Base-by-base conservation (phyloP, 768 basidiomycete genomes). In the Termitomyces sp. region DNA sequence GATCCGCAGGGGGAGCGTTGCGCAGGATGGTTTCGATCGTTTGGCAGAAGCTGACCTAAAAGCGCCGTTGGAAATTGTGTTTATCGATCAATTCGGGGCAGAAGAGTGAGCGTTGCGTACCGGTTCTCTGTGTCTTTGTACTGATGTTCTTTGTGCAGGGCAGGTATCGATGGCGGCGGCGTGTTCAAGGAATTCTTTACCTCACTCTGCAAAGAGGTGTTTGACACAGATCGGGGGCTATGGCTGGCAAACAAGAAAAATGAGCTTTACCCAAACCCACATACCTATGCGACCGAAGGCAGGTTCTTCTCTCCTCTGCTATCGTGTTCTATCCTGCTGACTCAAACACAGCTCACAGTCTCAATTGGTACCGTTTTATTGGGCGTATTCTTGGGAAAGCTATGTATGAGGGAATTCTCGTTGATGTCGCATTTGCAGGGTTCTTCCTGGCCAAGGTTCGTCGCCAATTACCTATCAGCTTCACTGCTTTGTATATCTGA, bases 101-200 rank as follows among this genome's bases (percentile, higher is more conserved):
- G 83, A 83, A 62, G 91, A 96, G 91, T 94, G 65, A 70, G 87
- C 75, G 52, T 55, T 48, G 28, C 50, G 30, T 47, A 19, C 26
- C 43, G 38, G 42, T 48, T 44, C 45, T 47, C 15, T 42, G 7
- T 41, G 7, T 46, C 35, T 35, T 14, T 5, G 26, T 28, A 35
- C 5, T 30, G 3, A 19, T 15, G 14, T 23, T 58, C 4, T 38
- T 31, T 37, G 65, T 54, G 30, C 58, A 91, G 89, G 68, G 85
- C 87, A 17, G 96, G 95, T 0, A 96, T 98, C 33, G 96, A 98
- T 61, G 95, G 96, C 1, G 95, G 97, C 2, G 97, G 97, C 0
- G 86, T 98, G 5, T 98, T 97, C 78, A 99, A 98, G 68, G 97
- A 98, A 69, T 97, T 98, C 63, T 82, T 98, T 65, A 99, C 94